Evolutionary conservation across 2,329 filamentous ascomycete species (phyloP).

Genomic region (Capronia epimyces): DNA sequence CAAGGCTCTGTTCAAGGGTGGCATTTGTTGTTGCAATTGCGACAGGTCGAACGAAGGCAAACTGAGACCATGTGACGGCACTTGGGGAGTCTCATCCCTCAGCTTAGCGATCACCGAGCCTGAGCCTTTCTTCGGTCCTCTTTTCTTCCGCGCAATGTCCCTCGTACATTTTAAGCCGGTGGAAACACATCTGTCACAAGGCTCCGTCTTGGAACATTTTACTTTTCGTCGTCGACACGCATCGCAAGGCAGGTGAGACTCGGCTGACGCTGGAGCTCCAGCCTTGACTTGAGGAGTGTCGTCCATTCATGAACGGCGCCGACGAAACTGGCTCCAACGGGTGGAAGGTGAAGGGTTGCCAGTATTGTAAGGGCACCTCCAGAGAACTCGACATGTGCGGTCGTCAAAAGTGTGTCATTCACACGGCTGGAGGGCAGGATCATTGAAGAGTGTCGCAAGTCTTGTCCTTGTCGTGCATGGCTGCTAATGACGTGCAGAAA

Average conservation of each 20-base stretch:
- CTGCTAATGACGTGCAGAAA: no score
- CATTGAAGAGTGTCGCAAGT: neutral
- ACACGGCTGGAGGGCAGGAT: neutral
- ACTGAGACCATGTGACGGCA: conserved; percentile 17
- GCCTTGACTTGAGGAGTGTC: conserved; percentile 9
- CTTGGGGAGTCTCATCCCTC: conserved; percentile 24
- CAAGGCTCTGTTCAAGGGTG: conserved; percentile 18
- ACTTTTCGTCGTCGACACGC: conserved; percentile 29
- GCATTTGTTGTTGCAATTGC: conserved; percentile 24
- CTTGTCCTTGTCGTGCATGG: neutral
- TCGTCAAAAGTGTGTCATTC: neutral
- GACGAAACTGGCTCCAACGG: neutral
- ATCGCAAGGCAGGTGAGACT: conserved; percentile 27
- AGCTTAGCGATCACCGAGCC: conserved; percentile 29
- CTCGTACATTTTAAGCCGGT: conserved; percentile 26
- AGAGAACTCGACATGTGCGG: neutral
- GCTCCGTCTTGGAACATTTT: conserved; percentile 24
- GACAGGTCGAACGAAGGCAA: conserved; percentile 27
- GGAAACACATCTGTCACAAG: conserved; percentile 27
- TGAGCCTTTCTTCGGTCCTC: conserved; percentile 30
- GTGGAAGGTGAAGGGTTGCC: no score
- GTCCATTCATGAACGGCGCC: conserved; percentile 8
- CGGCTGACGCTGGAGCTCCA: conserved; percentile 7
- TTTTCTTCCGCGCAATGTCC: conserved; percentile 28
- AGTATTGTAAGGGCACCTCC: neutral